Percentiles rank a stretch among this genome's conserved stretches.
These are phyloP conservation scores for Luzula sylvatica DNA, from an alignment of 176 grass and related monocot species.

Conservation along the genomic window DNA sequence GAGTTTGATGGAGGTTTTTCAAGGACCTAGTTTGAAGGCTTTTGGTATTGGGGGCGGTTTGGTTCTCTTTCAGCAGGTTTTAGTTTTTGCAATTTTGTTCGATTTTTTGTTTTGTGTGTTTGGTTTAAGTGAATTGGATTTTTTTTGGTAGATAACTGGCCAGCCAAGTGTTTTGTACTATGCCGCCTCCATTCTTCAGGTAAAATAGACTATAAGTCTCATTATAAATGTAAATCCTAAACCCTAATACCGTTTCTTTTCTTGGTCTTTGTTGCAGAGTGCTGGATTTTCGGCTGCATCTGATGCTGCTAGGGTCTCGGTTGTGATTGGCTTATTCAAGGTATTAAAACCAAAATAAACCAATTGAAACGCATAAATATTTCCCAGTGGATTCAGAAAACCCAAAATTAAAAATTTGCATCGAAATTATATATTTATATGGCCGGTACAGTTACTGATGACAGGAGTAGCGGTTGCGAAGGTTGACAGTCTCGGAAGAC, in stretches of 20 bases:
- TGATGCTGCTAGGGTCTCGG: conserved; percentile 75
- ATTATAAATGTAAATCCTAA: background rate
- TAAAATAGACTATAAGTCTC: conserved; percentile 11
- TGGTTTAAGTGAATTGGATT: conserved; percentile 12
- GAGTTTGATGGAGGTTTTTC: conserved; percentile 68
- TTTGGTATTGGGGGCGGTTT: conserved; percentile 88
- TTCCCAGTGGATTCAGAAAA: background rate
- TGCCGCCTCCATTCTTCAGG: conserved; percentile 90
- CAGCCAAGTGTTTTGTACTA: conserved; percentile 96
- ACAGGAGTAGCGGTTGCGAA: conserved; percentile 77
- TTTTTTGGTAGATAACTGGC: conserved; percentile 81
- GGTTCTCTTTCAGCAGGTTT: conserved; percentile 93
- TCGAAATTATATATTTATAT: background rate
- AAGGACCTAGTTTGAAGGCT: conserved; percentile 92
- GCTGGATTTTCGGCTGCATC: conserved; percentile 86
- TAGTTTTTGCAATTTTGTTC: background rate
- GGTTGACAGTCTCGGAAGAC: conserved; percentile 71
- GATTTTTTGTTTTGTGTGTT: conserved; percentile 6
- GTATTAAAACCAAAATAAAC: conserved; percentile 23
- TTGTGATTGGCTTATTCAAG: conserved; percentile 94
- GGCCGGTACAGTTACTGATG: conserved; percentile 53
- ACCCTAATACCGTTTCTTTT: conserved; percentile 5
- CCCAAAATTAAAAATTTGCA: background rate
- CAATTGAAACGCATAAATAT: background rate
- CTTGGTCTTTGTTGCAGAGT: conserved; percentile 39